Evolutionary conservation across 208 protist genomes (phyloP).

Genomic region (Trypanosoma conorhini): DNA sequence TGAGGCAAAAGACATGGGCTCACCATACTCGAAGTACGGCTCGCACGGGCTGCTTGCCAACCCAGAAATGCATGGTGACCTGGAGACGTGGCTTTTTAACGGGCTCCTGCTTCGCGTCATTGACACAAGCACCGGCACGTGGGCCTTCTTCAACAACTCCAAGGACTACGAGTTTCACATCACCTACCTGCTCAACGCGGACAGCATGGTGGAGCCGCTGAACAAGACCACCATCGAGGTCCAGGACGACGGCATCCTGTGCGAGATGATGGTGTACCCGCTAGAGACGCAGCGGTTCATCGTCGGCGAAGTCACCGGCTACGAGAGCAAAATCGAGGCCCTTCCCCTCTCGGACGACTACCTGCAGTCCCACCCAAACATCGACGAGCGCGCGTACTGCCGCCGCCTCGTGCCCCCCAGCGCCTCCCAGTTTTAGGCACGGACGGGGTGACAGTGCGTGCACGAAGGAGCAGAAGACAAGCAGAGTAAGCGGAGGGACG

Average conservation of each 20-base stretch:
- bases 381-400: slow-evolving; percentile 65
- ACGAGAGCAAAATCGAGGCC: slow-evolving; percentile 80
- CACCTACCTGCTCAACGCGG: slow-evolving; percentile 67
- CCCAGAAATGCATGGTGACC: slow-evolving; percentile 17
- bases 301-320: slow-evolving; percentile 49
- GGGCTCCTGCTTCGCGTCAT: slow-evolving; percentile 74
- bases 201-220: slow-evolving; percentile 47
- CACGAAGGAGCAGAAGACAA: slow-evolving; percentile 7
- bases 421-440: slow-evolving; percentile 43
- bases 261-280: slow-evolving; percentile 55
- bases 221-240: slow-evolving; percentile 42
- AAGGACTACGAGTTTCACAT: slow-evolving; percentile 87
- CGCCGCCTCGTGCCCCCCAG: slow-evolving; percentile 58
- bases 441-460: not conserved
- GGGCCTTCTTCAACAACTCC: slow-evolving; percentile 77
- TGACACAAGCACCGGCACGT: slow-evolving; percentile 37
- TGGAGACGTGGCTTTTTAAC: slow-evolving; percentile 59
- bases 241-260: slow-evolving; percentile 77
- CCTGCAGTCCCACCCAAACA: slow-evolving; percentile 59
- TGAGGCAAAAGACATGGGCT: not conserved
- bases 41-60: slow-evolving; percentile 6
- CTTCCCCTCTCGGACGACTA: slow-evolving; percentile 75
- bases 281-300: slow-evolving; percentile 74
- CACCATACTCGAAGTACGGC: not conserved
- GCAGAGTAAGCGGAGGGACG: not conserved